Conservation (phyloP, 371 early-diverging fungal species). For the Conidiobolus incongruus region DNA sequence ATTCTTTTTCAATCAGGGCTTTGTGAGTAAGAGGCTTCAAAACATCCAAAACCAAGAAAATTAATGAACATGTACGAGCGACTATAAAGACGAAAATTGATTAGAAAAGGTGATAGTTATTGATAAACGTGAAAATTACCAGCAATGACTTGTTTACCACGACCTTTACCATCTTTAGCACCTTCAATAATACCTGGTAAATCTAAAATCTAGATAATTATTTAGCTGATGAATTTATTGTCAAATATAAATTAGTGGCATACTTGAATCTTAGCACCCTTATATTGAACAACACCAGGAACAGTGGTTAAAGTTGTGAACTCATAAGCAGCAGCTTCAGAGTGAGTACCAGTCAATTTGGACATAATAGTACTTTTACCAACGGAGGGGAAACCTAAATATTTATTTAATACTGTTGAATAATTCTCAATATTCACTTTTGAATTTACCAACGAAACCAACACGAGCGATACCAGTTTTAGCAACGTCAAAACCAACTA, state of each 20-base stretch:
- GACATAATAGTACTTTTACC: slow-evolving; percentile 96
- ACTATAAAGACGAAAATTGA: too few relatives aligned
- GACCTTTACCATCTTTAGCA: slow-evolving; percentile 98
- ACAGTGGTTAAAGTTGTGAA: slow-evolving; percentile 98
- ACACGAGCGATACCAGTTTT: slow-evolving; percentile 93
- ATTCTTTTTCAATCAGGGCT: slow-evolving; percentile 87
- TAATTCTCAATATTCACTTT: background rate
- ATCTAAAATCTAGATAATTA: slow-evolving; percentile 32
- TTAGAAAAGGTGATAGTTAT: background rate
- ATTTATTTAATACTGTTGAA: background rate
- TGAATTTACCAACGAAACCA: slow-evolving; percentile 55
- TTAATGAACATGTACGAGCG: slow-evolving; percentile 85
- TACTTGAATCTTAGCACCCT: slow-evolving; percentile 88
- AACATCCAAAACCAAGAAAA: slow-evolving; percentile 91
- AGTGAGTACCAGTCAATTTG: slow-evolving; percentile 92
- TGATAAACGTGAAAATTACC: background rate
- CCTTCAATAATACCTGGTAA: slow-evolving; percentile 93
- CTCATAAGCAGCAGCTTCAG: slow-evolving; percentile 94
- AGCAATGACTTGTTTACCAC: slow-evolving; percentile 89
- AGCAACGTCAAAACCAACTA: slow-evolving; percentile 88
- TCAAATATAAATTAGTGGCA: too few relatives aligned
- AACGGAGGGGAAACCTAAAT: slow-evolving; percentile 79
- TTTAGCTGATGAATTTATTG: slow-evolving; percentile 36
- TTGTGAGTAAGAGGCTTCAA: slow-evolving; percentile 88
- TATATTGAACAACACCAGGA: slow-evolving; percentile 90